Base-by-base conservation (phyloP, 495 filamentous ascomycete genomes). In the Beverwykella pulmonaria region DNA sequence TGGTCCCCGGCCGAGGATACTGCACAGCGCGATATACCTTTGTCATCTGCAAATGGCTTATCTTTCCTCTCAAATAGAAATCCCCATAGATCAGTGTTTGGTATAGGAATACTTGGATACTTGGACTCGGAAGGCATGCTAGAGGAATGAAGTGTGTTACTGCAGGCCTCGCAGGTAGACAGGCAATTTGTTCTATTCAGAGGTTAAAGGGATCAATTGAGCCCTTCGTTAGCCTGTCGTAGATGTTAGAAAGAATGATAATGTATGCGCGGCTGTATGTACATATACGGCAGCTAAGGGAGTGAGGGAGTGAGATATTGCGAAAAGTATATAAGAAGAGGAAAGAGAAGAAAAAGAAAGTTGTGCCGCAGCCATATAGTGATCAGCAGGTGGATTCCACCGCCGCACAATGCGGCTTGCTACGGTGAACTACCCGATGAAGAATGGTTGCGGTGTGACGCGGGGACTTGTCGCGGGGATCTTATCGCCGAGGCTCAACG, bases 61-160 rank as follows among this genome's bases (percentile, higher is more conserved):
- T 90, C 82, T 58, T 89, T 87, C 53, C 88, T 80, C 71, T 94
- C 90, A 74, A 97, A 93, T 9, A 98, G 74, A 50, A 95, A 88
- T 0, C 81, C 79, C 86, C 87, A 94, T 22, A 96, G 61, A 74
- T 93, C 92, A 48, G 59, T 78, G 63, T 77, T 68, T 8, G 91
- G 91, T 49, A 93, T 86, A 47, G 83, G 77, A 34, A 92, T 54
- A 0, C 74, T 69, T 2, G 82, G 79, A 71, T 84, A 89, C 44
- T 79, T 75, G 1, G 86, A 87, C 61, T 81, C 70, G 50, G 79
- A 73, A 60, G 87, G 84, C 82, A 89, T 89, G 14, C 19, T 74
- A 22, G 50, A 57, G 32, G 39, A 14, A 55, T 10, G 25, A 15
- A n/a, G 6, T 7, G 39, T n/a, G n/a, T n/a, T n/a, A n/a, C n/a